Conservation (phyloP, 106 monocot genomes). For the Dendrobium catenatum region DNA sequence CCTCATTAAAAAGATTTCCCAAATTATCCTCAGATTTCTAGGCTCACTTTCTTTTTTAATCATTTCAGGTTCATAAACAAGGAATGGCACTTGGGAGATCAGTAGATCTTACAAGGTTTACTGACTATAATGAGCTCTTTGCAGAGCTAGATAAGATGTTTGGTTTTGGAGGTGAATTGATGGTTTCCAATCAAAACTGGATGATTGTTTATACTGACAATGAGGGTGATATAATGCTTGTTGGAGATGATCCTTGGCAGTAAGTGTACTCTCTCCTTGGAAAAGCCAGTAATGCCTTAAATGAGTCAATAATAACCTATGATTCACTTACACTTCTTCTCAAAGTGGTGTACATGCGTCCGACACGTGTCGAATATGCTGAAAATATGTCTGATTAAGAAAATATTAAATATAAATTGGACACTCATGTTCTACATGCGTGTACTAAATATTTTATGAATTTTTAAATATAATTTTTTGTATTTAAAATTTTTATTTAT, state of each 20-base stretch:
- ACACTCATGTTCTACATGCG: no score
- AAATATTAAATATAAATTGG: no score
- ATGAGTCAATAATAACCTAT: no score
- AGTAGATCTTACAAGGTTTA: constrained; percentile 69
- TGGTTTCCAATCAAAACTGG: constrained; percentile 43
- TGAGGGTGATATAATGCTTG: constrained; percentile 88
- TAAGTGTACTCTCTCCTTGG: constrained; percentile 15
- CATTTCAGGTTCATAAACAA: constrained; percentile 64
- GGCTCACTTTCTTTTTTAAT: no score
- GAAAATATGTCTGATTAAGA: no score
- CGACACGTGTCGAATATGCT: no score
- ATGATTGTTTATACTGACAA: constrained; percentile 65
- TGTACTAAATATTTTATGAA: no score
- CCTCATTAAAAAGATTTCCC: background rate
- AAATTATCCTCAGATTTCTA: background rate
- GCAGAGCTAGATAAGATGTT: constrained; percentile 71
- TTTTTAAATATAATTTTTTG: no score
- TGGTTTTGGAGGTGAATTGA: constrained; percentile 58
- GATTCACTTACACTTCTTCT: no score
- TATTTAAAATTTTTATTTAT: no score
- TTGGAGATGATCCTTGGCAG: constrained; percentile 86
- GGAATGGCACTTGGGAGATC: constrained; percentile 80
- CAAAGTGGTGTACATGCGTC: no score
- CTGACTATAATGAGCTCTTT: constrained; percentile 40
- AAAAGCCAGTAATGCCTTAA: no score